Conservation (phyloP, 805 yeast species). For the Nakazawaea wyomingensis region DNA sequence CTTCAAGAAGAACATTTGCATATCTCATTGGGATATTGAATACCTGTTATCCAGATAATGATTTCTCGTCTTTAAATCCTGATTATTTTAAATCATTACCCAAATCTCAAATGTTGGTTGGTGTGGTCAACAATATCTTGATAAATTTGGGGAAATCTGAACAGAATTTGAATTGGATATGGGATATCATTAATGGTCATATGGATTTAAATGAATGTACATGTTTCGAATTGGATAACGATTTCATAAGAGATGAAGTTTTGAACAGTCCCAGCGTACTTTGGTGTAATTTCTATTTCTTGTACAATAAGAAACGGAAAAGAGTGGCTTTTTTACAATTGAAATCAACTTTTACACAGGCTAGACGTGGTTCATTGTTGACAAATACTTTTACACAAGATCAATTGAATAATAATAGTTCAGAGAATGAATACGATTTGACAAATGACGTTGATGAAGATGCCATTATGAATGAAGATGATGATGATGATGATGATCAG, state of each 20-base stretch:
- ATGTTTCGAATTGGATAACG: conserved; percentile 58
- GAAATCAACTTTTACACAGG: conserved; percentile 36
- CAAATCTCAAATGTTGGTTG: conserved; percentile 43
- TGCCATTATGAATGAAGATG: conserved; percentile 22
- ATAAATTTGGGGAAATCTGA: conserved; percentile 55
- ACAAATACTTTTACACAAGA: conserved; percentile 30
- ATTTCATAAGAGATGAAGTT: conserved; percentile 43
- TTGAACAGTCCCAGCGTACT: conserved; percentile 59
- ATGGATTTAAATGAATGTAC: conserved; percentile 67
- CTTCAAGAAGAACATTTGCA: conserved; percentile 85
- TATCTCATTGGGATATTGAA: conserved; percentile 86
- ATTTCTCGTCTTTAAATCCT: conserved; percentile 83
- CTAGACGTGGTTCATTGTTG: conserved; percentile 29
- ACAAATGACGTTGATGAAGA: conserved; percentile 22
- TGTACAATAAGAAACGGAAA: conserved; percentile 85
- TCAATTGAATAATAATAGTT: conserved; percentile 18
- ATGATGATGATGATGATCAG: conserved; percentile 24
- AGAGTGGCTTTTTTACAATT: conserved; percentile 84
- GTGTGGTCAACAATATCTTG: conserved; percentile 72
- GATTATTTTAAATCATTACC: conserved; percentile 58
- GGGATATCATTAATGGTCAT: conserved; percentile 84
- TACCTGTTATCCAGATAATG: conserved; percentile 94
- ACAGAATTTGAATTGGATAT: conserved; percentile 57
- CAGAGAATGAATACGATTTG: conserved; percentile 32
- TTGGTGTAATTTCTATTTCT: conserved; percentile 86